Conservation (phyloP, 2,329 filamentous ascomycete species). For the Hypomyces perniciosus region DNA sequence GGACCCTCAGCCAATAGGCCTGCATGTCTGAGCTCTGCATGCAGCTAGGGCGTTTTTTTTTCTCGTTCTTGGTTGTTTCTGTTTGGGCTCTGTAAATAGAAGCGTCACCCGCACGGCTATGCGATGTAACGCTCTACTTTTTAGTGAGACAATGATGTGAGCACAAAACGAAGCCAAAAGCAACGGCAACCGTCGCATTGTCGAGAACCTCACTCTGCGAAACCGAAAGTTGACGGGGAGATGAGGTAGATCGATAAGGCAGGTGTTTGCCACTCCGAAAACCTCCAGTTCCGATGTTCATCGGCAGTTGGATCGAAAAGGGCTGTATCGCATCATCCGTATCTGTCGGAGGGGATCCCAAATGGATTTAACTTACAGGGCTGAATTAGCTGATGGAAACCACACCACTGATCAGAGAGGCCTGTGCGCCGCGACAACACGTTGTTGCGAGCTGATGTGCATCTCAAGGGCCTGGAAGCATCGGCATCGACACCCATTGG, state of each 20-base stretch:
- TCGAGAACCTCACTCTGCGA: not conserved
- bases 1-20: not conserved
- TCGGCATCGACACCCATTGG: slow-evolving; percentile 3
- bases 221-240: not conserved
- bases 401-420: not conserved
- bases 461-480: not conserved
- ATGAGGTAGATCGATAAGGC: not conserved
- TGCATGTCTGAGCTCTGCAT: not conserved
- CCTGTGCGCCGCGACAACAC: not conserved
- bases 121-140: not conserved
- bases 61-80: not conserved
- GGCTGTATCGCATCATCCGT: not conserved
- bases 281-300: not conserved
- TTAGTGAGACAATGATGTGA: not conserved
- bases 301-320: not conserved
- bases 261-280: not conserved
- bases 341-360: too few species aligned
- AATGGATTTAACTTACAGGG: too few species aligned
- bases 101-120: not conserved
- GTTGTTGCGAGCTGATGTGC: not conserved
- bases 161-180: not conserved
- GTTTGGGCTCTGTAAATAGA: not conserved
- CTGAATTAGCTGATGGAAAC: not conserved
- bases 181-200: not conserved
- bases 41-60: not conserved